phyloP scores from a whole-genome alignment of 805 yeast genomes.

The Cyberlindnera mrakii region DNA sequence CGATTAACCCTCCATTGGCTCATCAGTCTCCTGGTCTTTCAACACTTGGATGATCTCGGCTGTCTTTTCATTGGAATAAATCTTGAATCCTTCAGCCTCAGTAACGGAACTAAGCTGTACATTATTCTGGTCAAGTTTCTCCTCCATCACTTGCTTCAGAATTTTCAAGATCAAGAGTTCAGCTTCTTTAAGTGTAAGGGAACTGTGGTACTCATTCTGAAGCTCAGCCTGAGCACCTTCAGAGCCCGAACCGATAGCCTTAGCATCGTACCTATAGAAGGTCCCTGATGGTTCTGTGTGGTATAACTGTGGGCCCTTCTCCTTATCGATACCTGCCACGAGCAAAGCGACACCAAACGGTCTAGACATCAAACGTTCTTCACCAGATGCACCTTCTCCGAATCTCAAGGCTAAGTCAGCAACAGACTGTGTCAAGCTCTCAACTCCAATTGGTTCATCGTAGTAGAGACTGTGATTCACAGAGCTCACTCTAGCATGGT shows the following conservation, averaged over 20 bases:
- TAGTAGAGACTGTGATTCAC: slow-evolving; percentile 86
- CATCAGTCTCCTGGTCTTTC: slow-evolving; percentile 61
- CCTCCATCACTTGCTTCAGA: slow-evolving; percentile 98
- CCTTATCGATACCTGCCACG: slow-evolving; percentile 90
- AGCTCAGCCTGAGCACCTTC: slow-evolving; percentile 99
- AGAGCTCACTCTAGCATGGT: slow-evolving; percentile 89
- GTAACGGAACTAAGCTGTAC: slow-evolving; percentile 95
- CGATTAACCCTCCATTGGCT: slow-evolving; percentile 14
- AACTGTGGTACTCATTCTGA: slow-evolving; percentile 92
- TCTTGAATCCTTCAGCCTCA: slow-evolving; percentile 74
- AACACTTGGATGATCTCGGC: slow-evolving; percentile 72
- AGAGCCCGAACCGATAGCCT: slow-evolving; percentile 97
- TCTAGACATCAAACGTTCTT: slow-evolving; percentile 86
- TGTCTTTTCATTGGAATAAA: slow-evolving; percentile 78
- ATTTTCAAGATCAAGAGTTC: slow-evolving; percentile 84
- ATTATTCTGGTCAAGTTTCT: slow-evolving; percentile 88
- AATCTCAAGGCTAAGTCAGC: slow-evolving; percentile 95
- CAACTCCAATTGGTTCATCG: slow-evolving; percentile 89
- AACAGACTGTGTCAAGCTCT: slow-evolving; percentile 90
- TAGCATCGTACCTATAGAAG: slow-evolving; percentile 94
- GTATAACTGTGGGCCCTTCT: slow-evolving; percentile 91
- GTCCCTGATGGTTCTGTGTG: slow-evolving; percentile 99
- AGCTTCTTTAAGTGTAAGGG: slow-evolving; percentile 87
- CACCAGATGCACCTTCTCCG: slow-evolving; percentile 97
- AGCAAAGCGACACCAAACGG: slow-evolving; percentile 98